Percentiles rank a stretch among this genome's conserved stretches.
phyloP scores from a whole-genome alignment of 164 flowering plant genomes.

The Stephania cephalantha region DNA sequence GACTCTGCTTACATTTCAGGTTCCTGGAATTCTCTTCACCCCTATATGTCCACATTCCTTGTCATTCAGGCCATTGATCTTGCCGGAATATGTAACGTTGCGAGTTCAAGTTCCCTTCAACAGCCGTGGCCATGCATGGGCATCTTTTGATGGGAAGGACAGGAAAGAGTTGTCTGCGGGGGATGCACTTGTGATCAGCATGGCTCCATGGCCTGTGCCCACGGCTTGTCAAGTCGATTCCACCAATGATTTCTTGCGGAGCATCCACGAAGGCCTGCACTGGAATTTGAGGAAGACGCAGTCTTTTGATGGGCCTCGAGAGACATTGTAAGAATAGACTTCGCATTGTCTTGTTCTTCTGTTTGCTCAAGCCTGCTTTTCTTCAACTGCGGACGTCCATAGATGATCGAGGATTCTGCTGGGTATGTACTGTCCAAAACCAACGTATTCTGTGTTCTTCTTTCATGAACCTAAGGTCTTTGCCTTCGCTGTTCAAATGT shows the following conservation, averaged over 20 bases:
- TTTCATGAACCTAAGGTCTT: background rate
- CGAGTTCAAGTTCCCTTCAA: constrained; percentile 85
- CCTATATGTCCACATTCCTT: constrained; percentile 97
- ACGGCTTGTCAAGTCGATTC: constrained; percentile 90
- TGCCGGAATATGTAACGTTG: constrained; percentile 85
- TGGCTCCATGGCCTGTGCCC: constrained; percentile 99
- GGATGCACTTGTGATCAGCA: constrained; percentile 88
- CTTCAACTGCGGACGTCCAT: too few relatives aligned
- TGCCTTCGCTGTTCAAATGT: background rate
- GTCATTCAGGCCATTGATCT: constrained; percentile 87
- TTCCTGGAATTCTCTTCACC: constrained; percentile 90
- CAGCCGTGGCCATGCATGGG: constrained; percentile 93
- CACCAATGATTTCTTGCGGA: constrained; percentile 74
- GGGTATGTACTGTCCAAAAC: background rate
- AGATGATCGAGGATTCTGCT: background rate
- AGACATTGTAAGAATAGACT: constrained; percentile 13
- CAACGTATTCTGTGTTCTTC: background rate
- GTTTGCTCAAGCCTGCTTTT: too few relatives aligned
- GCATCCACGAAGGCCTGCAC: constrained; percentile 95
- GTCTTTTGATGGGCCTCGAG: constrained; percentile 73
- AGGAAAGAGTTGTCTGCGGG: constrained; percentile 72
- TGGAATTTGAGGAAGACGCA: constrained; percentile 93
- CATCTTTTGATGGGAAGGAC: constrained; percentile 89
- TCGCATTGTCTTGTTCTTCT: too few relatives aligned
- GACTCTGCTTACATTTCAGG: constrained; percentile 38